Evolutionary conservation across 306 rosid species (phyloP), one percentile per base, ranked within the genome.

Genomic region (Cyamopsis tetragonoloba): DNA sequence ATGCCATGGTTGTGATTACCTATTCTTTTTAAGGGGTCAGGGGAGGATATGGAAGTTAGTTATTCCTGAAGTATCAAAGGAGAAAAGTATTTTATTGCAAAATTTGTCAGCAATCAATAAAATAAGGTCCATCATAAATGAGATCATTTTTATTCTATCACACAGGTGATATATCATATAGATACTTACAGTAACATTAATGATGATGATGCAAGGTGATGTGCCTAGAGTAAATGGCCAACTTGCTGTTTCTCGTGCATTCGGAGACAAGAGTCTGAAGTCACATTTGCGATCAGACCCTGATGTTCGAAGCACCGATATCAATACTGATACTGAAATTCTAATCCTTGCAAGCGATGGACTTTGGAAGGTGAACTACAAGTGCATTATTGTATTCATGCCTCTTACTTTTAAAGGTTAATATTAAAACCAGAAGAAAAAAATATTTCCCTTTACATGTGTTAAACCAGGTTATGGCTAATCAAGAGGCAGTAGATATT

Each of bases 141-240:
- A 60, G 48, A 67, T 11, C 10, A 19, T 26, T 17, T 15, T 35
- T 58, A 24, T 37, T 37, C 35, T 38, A 17, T 9, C 31, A 60
- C n/a, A 44, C 10, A 51, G 28, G 19, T 34, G 27, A 35, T 4
- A 54, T 28, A 54, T 28, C 17, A 15, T 44, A 48, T 35, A 68
- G 30, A 69, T 64, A 43, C 30, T 34, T 20, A 58, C 39, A 38
- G 50, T 56, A 6, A 67, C 35, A 75, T 70, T 66, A 71, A 43
- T 58, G 62, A 41, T 74, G 73, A 27, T 34, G 1, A 46, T 68
- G 20, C 51, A 24, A 89, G 96, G 96, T 77, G 98, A 92, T 34
- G 96, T 92, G 28, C 96, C 96, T 51, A 76, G 96, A 82, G 98
- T 92, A 53, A 92, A 92, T 9, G 98, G 98, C 13, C 95, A 92